A percentile compares a stretch with the other conserved stretches of the same genome.
phyloP scores from a whole-genome alignment of 1,284 basidiomycete species.

The Mycena sp. region DNA sequence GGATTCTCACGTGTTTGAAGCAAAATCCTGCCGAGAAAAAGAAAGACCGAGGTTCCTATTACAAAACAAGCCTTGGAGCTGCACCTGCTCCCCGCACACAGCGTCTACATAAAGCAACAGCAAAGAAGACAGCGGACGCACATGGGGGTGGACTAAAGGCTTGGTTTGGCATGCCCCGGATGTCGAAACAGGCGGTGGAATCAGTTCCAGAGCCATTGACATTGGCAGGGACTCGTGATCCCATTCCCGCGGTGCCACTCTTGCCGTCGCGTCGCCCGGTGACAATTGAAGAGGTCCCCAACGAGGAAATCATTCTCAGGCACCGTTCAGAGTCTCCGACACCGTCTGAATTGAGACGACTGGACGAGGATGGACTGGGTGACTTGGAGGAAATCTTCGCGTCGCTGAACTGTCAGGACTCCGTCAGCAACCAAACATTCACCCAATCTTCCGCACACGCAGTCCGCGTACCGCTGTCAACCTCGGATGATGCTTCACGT shows the following conservation, averaged over 20 bases:
- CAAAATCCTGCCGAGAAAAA: neutral
- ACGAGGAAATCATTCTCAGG: slow-evolving; percentile 6
- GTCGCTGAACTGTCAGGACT: too few relatives aligned
- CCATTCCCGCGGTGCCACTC: too few relatives aligned
- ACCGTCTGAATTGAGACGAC: neutral
- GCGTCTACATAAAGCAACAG: neutral
- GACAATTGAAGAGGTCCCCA: slow-evolving; percentile 1
- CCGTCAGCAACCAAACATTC: neutral
- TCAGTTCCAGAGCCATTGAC: too few relatives aligned
- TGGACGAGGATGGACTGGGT: slow-evolving; percentile 9
- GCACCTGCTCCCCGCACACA: neutral
- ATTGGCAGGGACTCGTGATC: too few relatives aligned
- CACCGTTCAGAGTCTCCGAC: neutral
- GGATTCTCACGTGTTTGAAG: neutral
- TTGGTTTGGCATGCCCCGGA: too few relatives aligned
- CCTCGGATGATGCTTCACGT: too few relatives aligned
- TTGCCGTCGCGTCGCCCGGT: neutral
- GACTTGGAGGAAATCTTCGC: slow-evolving; percentile 14
- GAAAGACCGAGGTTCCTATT: neutral
- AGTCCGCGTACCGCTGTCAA: neutral
- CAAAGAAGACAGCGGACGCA: neutral
- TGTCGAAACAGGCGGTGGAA: too few relatives aligned
- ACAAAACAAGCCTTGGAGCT: neutral
- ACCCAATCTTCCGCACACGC: neutral
- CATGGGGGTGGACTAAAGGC: neutral